Base-by-base conservation (phyloP, 2,329 filamentous ascomycete genomes). In the Incumbomyces lentus region DNA sequence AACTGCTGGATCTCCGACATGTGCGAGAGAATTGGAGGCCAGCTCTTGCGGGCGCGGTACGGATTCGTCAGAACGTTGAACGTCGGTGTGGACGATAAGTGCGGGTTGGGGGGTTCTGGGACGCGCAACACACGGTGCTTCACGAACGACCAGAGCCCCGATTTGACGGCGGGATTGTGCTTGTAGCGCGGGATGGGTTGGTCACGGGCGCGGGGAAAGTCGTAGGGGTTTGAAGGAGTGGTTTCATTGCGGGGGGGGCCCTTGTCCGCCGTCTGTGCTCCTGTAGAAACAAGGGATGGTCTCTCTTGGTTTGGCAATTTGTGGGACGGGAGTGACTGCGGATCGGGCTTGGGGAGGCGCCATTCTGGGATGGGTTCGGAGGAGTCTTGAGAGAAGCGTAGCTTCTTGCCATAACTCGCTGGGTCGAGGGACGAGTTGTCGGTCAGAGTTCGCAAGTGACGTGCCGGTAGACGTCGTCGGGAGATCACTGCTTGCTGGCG, bases 1-100 rank as follows among this genome's bases (percentile, higher is more conserved):
- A 82, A 82, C 58, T 82, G 77, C 58, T 83, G 76, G 59, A 77
- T 80, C n/a, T 69, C 67, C 1, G 78, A 77, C 41, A 83, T 67
- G 52, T 76, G 72, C 47, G 67, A 65, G 63, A 83, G 76, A 59
- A 81, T 76, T 6, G 79, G 79, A 35, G 79, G 79, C 79, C 79
- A 84, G 62, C 67, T 65, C 49, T 74, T 74, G 61, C 80, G 78
- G 32, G 75, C 75, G 52, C 67, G 71, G 64, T 75, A 81, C 17
- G 73, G 74, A 55, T 78, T 81, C 53, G 68, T 72, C 46, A 50
- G 49, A 42, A 52, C 49, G 39, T 48, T 54, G 45, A 58, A 53
- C n/a, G 53, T 50, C 3, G 53, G 53, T 32, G 47, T 52, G 33
- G 14, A 30, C 2, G 30, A 34, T n/a, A 36, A 7, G 22, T 38